Conservation (phyloP, 805 yeast species). For the Ascoidea tarda region DNA sequence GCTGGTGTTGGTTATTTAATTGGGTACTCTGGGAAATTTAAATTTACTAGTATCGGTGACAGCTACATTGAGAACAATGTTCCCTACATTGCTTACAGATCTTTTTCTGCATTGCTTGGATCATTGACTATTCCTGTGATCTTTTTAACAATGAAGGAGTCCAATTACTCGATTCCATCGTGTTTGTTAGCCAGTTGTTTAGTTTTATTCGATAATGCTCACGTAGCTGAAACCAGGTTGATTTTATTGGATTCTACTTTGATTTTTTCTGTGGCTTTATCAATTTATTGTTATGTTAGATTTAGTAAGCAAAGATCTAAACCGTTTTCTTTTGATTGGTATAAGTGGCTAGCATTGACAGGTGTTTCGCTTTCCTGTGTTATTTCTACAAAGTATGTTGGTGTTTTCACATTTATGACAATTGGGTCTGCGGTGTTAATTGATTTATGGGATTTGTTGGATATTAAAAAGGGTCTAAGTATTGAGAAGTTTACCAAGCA, state of each 20-base stretch:
- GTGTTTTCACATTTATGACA: constrained; percentile 79
- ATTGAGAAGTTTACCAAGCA: constrained; percentile 47
- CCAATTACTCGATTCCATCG: constrained; percentile 67
- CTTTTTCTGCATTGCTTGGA: constrained; percentile 71
- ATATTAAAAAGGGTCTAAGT: constrained; percentile 51
- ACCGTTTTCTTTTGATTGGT: constrained; percentile 69
- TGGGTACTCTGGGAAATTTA: constrained; percentile 87
- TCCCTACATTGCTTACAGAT: constrained; percentile 76
- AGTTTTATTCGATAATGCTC: constrained; percentile 82
- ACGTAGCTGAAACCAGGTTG: constrained; percentile 78
- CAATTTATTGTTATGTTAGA: constrained; percentile 65
- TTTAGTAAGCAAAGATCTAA: constrained; percentile 54
- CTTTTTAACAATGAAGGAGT: constrained; percentile 74
- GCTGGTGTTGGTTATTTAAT: constrained; percentile 81
- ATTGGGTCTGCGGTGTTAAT: constrained; percentile 76
- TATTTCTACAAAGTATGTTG: constrained; percentile 92
- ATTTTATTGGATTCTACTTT: constrained; percentile 87
- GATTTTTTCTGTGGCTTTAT: constrained; percentile 66
- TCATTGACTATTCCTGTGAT: constrained; percentile 70
- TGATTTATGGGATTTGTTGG: constrained; percentile 83
- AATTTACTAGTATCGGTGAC: constrained; percentile 83
- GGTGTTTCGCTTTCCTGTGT: constrained; percentile 85
- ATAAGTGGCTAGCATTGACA: constrained; percentile 73
- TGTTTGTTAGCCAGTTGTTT: constrained; percentile 64
- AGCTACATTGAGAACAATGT: constrained; percentile 64